Evolutionary conservation across 2,329 filamentous ascomycete genomes (phyloP), one percentile per base, ranked within the genome.

Genomic region (Fusarium coicis): DNA sequence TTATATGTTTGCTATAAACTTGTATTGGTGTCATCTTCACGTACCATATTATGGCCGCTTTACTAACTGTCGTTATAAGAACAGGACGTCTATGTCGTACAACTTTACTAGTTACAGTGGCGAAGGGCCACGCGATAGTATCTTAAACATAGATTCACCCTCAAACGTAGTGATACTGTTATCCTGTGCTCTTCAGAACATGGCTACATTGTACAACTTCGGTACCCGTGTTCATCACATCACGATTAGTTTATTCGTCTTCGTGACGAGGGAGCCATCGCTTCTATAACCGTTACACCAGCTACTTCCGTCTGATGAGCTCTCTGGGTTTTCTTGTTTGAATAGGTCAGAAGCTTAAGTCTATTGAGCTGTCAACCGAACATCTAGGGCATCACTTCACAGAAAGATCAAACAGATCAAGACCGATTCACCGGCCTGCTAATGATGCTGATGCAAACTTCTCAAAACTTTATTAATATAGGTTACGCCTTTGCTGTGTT

Each of bases 391-490:
- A 7, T 12, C 28, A 1, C 4, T n/a, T n/a, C 21, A 23, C 1
- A 18, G 28, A 23, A 49, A 5, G 3, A 12, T 36, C 34, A 36
- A 39, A 21, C 19, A 39, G 10, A 39, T 10, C n/a, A 23, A 23
- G 9, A 43, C 14, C 15, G 12, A 36, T 16, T 52, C 10, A 34
- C 30, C 3, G 2, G 16, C n/a, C n/a, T 26, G 19, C 5, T 26
- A 36, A 36, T 2, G 7, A 14, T 32, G 4, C 10, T 10, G 2
- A n/a, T 10, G 4, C 14, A 32, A 32, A 7, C 5, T 12, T 36
- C 10, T 50, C 3, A 0, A 0, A n/a, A 0, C 9, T 36, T 23
- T 19, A 23, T 52, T 19, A 0, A 21, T 2, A 14, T 21, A 0
- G 0, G 1, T 52, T 26, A 53, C 10, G 2, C 49, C 23, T 37